Percentiles rank a stretch among this genome's conserved stretches.
Evolutionary conservation across 352 stramenopile species (phyloP).

Genomic region (Globisporangium ultimum): DNA sequence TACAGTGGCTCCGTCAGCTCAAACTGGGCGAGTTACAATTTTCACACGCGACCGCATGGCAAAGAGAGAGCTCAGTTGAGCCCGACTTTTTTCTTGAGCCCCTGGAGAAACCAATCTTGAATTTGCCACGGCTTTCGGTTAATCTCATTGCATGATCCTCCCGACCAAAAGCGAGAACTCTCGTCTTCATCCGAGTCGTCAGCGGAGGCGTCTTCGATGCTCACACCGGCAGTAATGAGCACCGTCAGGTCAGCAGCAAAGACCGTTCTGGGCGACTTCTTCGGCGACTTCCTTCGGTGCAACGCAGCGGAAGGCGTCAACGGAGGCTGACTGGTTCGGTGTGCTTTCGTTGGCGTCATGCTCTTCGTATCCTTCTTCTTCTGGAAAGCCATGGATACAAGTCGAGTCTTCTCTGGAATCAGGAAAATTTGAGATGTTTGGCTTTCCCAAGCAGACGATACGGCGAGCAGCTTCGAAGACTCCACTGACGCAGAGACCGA

Average conservation of each 20-base stretch:
- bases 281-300: constrained; percentile 10
- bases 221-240: neutral
- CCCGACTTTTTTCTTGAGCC: constrained; percentile 31
- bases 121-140: constrained; percentile 45
- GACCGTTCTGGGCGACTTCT: neutral
- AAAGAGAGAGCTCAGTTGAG: constrained; percentile 7
- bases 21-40: neutral
- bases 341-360: neutral
- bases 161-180: constrained; percentile 11
- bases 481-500: neutral
- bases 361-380: neutral
- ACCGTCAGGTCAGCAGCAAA: neutral
- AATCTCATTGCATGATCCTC: constrained; percentile 33
- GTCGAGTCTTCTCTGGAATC: neutral
- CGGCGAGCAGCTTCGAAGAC: neutral
- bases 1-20: neutral
- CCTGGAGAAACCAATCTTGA: constrained; percentile 36
- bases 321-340: neutral
- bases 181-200: neutral
- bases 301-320: constrained; percentile 1
- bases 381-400: neutral
- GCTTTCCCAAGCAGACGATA: neutral
- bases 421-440: neutral
- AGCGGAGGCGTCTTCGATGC: neutral
- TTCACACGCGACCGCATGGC: too few relatives aligned